Evolutionary conservation across 306 rosid species (phyloP), one percentile per base, ranked within the genome.

Genomic region (Trifolium repens): DNA sequence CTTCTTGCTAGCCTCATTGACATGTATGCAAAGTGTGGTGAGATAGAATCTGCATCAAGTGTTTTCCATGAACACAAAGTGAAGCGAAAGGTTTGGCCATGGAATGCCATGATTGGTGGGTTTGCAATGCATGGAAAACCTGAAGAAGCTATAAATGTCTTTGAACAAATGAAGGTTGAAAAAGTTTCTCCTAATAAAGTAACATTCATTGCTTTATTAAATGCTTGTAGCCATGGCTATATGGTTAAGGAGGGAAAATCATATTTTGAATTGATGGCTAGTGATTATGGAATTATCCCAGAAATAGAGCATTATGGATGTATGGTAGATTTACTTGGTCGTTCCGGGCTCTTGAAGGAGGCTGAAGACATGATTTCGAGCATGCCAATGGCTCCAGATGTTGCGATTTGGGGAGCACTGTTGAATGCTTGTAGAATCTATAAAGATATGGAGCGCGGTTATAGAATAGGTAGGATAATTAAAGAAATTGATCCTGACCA

Each of bases 71-170:
- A 78, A 50, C 63, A 62, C 65, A 66, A 30, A 32, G 63, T 72
- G 43, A 84, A 84, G 79, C 65, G 72, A 40, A 86, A 68, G 47
- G 89, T 89, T 77, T 83, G 92, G 91, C 86, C 90, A 30, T 89
- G 97, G 94, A 87, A 87, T 88, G 89, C 94, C 63, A 81, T 91
- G 81, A 86, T 89, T 79, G 90, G 89, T 78, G 97, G 94, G 79
- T 84, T 91, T 79, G 92, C 92, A 55, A 83, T 79, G 86, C 89
- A 85, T 66, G 97, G 97, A 59, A 84, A 85, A 75, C 87, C 92
- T 59, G 67, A 73, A 39, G 91, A 82, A 42, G 87, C 94, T 30
- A 81, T 87, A 22, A 69, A 66, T 19, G 24, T 83, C 26, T 89
- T 91, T 73, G 87, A 84, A 55, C 79, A 46, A 70, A 91, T 89